Percentiles rank a stretch among this genome's conserved stretches.
phyloP scores from a whole-genome alignment of 2,329 filamentous ascomycete genomes.

The Fusarium nygamai region DNA sequence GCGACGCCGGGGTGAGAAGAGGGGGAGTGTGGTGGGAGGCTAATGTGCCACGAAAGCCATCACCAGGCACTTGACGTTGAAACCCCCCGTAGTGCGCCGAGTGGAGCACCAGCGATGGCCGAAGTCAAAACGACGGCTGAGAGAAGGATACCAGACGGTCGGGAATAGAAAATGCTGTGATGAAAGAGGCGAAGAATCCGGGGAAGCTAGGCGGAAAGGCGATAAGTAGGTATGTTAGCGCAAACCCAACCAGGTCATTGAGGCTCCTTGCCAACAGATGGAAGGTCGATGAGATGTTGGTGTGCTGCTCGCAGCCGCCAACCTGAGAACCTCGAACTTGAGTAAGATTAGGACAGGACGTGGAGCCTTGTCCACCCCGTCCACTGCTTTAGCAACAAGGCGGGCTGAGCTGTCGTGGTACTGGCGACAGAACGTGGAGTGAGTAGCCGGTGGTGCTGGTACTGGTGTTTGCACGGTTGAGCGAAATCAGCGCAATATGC shows the following conservation, averaged over 20 bases:
- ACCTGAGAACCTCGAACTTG: conserved; percentile 25
- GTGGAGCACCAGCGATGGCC: conserved; percentile 41
- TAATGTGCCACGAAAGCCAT: conserved; percentile 51
- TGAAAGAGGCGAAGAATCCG: conserved; percentile 34
- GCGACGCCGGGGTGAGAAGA: conserved; percentile 46
- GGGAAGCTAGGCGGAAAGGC: conserved; percentile 40
- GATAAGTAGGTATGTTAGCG: conserved; percentile 35
- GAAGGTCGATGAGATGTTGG: conserved; percentile 33
- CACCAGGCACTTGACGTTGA: conserved; percentile 43
- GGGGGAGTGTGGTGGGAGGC: conserved; percentile 47
- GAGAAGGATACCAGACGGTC: conserved; percentile 38
- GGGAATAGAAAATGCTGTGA: conserved; percentile 33
- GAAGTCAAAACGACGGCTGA: conserved; percentile 33
- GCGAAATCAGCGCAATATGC: conserved; percentile 38
- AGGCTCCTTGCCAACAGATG: conserved; percentile 26
- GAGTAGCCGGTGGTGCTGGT: conserved; percentile 20
- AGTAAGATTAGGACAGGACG: conserved; percentile 29
- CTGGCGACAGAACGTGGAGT: conserved; percentile 31
- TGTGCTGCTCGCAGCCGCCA: conserved; percentile 36
- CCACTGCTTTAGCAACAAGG: conserved; percentile 25
- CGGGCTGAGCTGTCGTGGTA: conserved; percentile 38
- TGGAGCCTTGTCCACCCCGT: conserved; percentile 33
- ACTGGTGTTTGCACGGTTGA: conserved; percentile 31
- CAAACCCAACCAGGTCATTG: conserved; percentile 34
- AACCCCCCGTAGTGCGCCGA: conserved; percentile 43